Percentiles rank a stretch among this genome's conserved stretches.
Conservation (phyloP, 768 basidiomycete genomes). For the Chlorophyllum brunneum region DNA sequence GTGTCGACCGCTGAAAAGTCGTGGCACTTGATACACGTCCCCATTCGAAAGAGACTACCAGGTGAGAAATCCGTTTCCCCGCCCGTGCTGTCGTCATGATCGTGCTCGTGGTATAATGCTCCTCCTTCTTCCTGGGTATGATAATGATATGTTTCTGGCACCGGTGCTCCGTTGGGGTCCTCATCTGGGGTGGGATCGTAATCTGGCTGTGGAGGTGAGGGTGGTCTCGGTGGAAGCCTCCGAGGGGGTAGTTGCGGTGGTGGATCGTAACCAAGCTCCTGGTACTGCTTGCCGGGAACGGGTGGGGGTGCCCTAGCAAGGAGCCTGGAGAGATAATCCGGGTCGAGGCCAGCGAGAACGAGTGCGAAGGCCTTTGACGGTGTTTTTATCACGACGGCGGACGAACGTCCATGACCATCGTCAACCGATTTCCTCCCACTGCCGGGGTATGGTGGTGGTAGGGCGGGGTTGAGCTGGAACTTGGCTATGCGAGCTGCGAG, state of each 20-base stretch:
- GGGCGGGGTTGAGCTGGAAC: constrained; percentile 16
- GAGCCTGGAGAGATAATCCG: constrained; percentile 4
- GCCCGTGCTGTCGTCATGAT: constrained; percentile 6
- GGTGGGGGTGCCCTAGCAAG: constrained; percentile 17
- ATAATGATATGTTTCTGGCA: not conserved
- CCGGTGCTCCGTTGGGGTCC: not conserved
- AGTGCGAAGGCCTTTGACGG: not conserved
- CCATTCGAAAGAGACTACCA: constrained; percentile 4
- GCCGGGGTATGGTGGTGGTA: not conserved
- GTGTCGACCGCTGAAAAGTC: constrained; percentile 39
- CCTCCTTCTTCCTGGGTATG: not conserved
- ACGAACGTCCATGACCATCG: not conserved
- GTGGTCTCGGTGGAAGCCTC: not conserved
- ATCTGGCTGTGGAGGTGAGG: not conserved
- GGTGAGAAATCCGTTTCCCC: not conserved
- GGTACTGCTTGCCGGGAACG: constrained; percentile 18
- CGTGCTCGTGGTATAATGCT: not conserved
- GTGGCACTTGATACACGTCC: constrained; percentile 39
- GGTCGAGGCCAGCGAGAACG: constrained; percentile 11
- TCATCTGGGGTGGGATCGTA: not conserved
- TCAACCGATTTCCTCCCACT: not conserved
- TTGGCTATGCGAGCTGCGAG: constrained; percentile 31
- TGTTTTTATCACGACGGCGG: not conserved
- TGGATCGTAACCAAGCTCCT: not conserved
- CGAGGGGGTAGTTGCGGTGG: constrained; percentile 6